Evolutionary conservation across 2,329 filamentous ascomycete genomes (phyloP).

Genomic region (Mycosphaerelloides madeirae): DNA sequence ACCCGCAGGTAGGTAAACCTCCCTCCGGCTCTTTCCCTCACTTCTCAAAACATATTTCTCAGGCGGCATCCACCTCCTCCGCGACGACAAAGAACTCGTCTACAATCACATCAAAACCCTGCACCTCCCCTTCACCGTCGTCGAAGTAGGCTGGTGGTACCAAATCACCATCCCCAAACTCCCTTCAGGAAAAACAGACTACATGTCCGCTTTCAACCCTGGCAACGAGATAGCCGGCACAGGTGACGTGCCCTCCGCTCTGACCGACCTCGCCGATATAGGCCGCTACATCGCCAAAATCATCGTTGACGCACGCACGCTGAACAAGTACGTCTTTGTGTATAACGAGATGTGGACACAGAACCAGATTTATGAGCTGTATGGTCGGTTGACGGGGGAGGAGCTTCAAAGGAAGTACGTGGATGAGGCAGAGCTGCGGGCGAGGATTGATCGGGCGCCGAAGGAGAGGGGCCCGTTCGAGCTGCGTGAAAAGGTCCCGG

Average conservation of each 20-base stretch:
- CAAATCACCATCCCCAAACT: slow-evolving; percentile 45
- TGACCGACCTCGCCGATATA: slow-evolving; percentile 52
- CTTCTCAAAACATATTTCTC: too few relatives aligned
- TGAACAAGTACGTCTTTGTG: slow-evolving; percentile 50
- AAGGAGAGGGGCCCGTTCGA: slow-evolving; percentile 11
- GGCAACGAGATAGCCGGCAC: slow-evolving; percentile 42
- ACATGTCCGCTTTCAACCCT: slow-evolving; percentile 33
- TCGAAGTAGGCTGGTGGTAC: slow-evolving; percentile 59
- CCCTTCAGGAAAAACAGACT: slow-evolving; percentile 45
- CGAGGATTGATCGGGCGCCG: slow-evolving; percentile 28
- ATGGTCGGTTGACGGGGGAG: slow-evolving; percentile 50
- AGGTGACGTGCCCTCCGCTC: slow-evolving; percentile 40
- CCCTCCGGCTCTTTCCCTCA: too few relatives aligned
- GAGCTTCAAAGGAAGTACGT: slow-evolving; percentile 33
- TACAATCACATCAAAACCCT: slow-evolving; percentile 47
- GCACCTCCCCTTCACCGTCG: slow-evolving; percentile 51
- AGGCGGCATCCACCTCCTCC: slow-evolving; percentile 39
- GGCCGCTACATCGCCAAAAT: slow-evolving; percentile 50
- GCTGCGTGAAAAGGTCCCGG: slow-evolving; percentile 24
- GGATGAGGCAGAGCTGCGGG: slow-evolving; percentile 34
- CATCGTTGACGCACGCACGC: slow-evolving; percentile 48
- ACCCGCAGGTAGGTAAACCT: too few relatives aligned
- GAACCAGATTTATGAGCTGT: slow-evolving; percentile 43
- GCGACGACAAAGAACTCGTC: slow-evolving; percentile 47
- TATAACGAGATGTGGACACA: slow-evolving; percentile 46